Evolutionary conservation across 345 rosid genomes (phyloP), one percentile per base, ranked within the genome.

Genomic region (Eucalyptus sideroxylon): DNA sequence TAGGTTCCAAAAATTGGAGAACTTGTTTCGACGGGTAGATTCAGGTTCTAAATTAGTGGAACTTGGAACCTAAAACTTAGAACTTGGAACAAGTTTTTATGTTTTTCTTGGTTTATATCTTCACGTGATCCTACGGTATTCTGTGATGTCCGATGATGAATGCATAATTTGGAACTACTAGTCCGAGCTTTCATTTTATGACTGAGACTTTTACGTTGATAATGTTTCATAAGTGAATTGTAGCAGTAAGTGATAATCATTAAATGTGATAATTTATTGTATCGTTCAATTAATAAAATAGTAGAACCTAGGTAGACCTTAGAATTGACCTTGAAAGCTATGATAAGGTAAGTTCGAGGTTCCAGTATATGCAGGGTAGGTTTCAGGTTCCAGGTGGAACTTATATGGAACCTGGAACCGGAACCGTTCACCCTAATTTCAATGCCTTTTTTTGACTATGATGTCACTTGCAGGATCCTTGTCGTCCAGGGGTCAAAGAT

Each of bases 401-500:
- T 0, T 19, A 19, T 53, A 19, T 0, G 24, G 5, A 8, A 53
- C 11, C 0, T 19, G 4, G 24, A 53, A 53, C 24, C 0, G 4
- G 24, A 53, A 53, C 24, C 0, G 59, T 24, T 53, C 24, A 53
- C 10, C 10, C 59, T 53, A 53, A 53, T 53, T 53, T 53, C 59
- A 77, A 40, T 77, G 16, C 21, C 13, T 51, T 49, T 16, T 53
- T 69, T 51, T 67, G 53, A 30, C 62, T 69, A 31, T 62, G 72
- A 44, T 42, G 86, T 34, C 88, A 89, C 65, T n/a, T 94, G 89
- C 90, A 98, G 99, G 99, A 98, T 93, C 99, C 99, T 91, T 98
- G 99, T 91, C 99, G 99, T 86, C 91, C 92, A 27, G 94, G 98
- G 88, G 99, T 98, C 88, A 93, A 92, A 93, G 95, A 98, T 77